Conservation (phyloP, 2,329 filamentous ascomycete genomes). For the Pseudopyrenochaeta lycopersici region DNA sequence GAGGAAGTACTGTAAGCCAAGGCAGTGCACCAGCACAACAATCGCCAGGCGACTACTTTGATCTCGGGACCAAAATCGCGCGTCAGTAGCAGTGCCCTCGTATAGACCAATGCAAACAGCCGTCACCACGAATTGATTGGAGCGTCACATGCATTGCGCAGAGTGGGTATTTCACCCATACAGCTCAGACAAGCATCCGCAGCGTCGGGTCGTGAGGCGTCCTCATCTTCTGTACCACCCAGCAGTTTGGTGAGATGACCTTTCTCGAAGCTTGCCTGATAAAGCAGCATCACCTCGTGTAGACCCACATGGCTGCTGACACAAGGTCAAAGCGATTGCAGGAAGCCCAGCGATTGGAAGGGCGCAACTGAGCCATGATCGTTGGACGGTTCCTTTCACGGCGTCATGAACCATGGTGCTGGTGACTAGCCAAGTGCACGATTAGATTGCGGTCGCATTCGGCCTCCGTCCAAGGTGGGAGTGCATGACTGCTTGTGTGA, state of each 20-base stretch:
- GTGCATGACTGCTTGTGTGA: conserved; percentile 5
- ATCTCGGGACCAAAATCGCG: conserved; percentile 19
- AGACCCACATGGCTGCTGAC: conserved; percentile 24
- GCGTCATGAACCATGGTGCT: neutral
- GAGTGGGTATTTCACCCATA: neutral
- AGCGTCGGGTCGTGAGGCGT: neutral
- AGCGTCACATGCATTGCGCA: neutral
- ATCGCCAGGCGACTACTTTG: conserved; percentile 31
- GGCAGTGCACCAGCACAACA: conserved; percentile 16
- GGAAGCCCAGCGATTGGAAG: conserved; percentile 7
- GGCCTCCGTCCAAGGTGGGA: conserved; percentile 3
- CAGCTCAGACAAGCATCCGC: neutral
- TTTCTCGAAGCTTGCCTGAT: neutral
- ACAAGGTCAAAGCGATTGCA: neutral
- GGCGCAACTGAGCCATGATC: neutral
- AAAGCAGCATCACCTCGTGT: neutral
- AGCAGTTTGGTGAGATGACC: neutral
- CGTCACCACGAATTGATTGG: neutral
- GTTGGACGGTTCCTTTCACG: neutral
- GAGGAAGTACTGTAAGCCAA: conserved; percentile 18
- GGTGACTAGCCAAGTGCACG: conserved; percentile 9
- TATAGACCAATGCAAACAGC: neutral
- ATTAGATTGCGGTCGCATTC: conserved; percentile 8
- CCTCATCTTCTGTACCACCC: neutral
- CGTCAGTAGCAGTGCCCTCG: conserved; percentile 3